Evolutionary conservation across 169 alveolate genomes (phyloP), one percentile per base, ranked within the genome.

Genomic region (Ichthyophthirius multifiliis): DNA sequence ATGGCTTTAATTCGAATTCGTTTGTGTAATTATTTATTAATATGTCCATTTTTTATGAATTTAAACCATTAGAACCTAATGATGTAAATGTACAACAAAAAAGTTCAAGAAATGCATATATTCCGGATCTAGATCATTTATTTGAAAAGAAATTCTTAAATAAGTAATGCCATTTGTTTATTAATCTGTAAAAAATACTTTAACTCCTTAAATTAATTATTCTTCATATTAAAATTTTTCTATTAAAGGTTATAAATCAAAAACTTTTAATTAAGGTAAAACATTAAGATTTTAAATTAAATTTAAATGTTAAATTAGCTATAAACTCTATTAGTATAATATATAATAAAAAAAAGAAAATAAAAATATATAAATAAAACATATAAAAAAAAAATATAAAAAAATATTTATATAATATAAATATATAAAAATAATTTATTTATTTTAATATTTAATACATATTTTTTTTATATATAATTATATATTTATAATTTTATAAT

Each of bases 151-250:
- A 5, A 88, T 46, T 71, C 90, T 74, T 0, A 88, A 27, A 45
- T 88, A 85, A 18, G 84, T 46, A 27, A 88, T 76, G 2, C 90
- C 93, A 67, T 88, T 88, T 7, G 93, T 88, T 76, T 84, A 90
- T 39, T 82, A 67, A 15, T 88, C 90, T 0, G 83, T 64, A n/a
- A 88, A 62, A 30, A 45, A 47, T n/a, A 30, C 46, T n/a, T 64
- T 37, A 9, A 84, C 20, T 18, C 34, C n/a, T 7, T 65, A 7
- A 0, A 88, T n/a, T 43, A 44, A 23, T 23, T 46, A 39, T 43
- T 45, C 39, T 39, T 83, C 90, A 6, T 13, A 32, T 1, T 55
- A 43, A 23, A 80, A 79, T 12, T 84, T 85, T 55, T 82, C 79
- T 37, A 65, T 83, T 4, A 67, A 18, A 20, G 77, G 77, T 5